These are phyloP conservation scores for Endothia cerciana DNA, from an alignment of 2,329 filamentous ascomycete genomes.

Conservation along the genomic window DNA sequence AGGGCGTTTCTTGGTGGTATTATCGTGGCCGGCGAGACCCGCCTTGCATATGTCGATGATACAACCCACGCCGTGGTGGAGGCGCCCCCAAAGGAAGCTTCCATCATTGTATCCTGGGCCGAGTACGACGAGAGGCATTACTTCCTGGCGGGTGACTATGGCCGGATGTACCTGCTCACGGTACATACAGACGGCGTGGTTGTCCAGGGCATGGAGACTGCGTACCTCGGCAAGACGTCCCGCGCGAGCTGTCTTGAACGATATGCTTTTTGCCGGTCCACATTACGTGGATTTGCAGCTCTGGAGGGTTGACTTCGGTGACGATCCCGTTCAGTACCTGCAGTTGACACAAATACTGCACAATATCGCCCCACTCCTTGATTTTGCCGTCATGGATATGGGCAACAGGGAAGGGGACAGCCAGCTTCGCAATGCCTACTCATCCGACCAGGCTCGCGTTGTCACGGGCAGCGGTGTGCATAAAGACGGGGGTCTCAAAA, in stretches of 20 bases:
- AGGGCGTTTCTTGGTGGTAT: constrained; percentile 70
- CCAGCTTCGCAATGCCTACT: constrained; percentile 82
- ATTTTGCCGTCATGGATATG: constrained; percentile 96
- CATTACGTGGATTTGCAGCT: constrained; percentile 93
- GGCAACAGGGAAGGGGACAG: constrained; percentile 80
- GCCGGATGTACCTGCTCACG: constrained; percentile 81
- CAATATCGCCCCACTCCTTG: constrained; percentile 88
- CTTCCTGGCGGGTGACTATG: constrained; percentile 91
- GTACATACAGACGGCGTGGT: constrained; percentile 68
- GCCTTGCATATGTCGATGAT: constrained; percentile 83
- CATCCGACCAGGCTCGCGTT: constrained; percentile 90
- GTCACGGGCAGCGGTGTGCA: constrained; percentile 92
- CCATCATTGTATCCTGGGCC: constrained; percentile 91
- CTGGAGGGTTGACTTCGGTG: constrained; percentile 63
- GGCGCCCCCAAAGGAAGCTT: constrained; percentile 70
- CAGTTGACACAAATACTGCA: constrained; percentile 73
- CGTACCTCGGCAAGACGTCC: constrained; percentile 67
- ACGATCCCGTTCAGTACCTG: constrained; percentile 47
- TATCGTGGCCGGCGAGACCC: constrained; percentile 77
- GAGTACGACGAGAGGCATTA: constrained; percentile 80
- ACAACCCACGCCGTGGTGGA: constrained; percentile 69
- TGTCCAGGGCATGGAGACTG: constrained; percentile 74
- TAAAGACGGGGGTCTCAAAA: constrained; percentile 84
- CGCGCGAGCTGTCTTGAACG: constrained; percentile 76
- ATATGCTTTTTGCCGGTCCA: constrained; percentile 82